Base-by-base conservation (phyloP, 208 protist genomes). In the Herpetomonas samuelpessoai region DNA sequence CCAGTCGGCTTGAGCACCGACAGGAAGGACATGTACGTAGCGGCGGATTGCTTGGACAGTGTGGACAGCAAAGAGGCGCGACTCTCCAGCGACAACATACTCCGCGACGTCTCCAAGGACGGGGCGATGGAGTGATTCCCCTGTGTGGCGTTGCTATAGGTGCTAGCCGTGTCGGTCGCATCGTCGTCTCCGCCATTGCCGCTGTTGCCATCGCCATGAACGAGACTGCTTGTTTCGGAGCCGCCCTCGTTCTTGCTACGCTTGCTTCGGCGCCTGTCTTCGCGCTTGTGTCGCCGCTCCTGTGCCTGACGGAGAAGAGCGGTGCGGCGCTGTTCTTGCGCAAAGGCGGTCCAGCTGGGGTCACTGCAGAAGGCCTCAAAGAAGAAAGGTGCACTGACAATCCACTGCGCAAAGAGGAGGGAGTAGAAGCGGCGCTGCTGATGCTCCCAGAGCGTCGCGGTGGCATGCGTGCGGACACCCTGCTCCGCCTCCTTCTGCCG, bases 31-130 rank as follows among this genome's bases (percentile, higher is more conserved):
- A 81, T 56, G 59, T 92, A 96, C 10, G 84, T 83, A 12, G 83
- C 75, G 2, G 81, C 68, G 22, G 86, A 93, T 27, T 74, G 57
- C 57, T 79, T 78, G 3, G 86, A 92, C 30, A 93, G 66, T 21
- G 79, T 87, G 4, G 90, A 93, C 22, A 96, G 74, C n/a, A 91
- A 68, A n/a, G 83, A 92, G 10, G 78, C 76, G 1, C 88, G 84
- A 25, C 81, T 90, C 24, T 66, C 73, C 24, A 88, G 64, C 4
- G 88, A 91, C 25, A 80, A 39, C 29, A 63, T 30, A 59, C 61
- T 76, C n/a, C 57, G 35, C 14, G 56, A n/a, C 24, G 71, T 68
- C 14, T 56, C 2, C 3, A 65, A 4, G 4, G 71, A 71, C 14
- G 27, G 24, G 7, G 64, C 53, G 3, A 60, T 62, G 2, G 52